A percentile compares a stretch with the other conserved stretches of the same genome.
phyloP scores from a whole-genome alignment of 495 filamentous ascomycete species.

The Neohortaea acidophila region DNA sequence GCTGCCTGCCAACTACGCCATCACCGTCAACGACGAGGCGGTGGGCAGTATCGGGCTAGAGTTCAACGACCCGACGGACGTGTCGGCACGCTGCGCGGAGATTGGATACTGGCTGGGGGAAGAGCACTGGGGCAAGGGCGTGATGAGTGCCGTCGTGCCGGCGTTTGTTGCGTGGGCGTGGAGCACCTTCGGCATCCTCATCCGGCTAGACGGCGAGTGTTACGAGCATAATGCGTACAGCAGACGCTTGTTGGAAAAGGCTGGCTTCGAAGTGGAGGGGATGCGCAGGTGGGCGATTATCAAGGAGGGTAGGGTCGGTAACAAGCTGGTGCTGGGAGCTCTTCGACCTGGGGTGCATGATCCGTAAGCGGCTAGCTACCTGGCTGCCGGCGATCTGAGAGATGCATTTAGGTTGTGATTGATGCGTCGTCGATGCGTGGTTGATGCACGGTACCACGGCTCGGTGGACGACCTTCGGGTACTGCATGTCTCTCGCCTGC shows the following conservation, averaged over 20 bases:
- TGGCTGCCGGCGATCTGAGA: too few relatives aligned
- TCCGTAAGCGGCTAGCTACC: too few relatives aligned
- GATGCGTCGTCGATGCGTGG: too few relatives aligned
- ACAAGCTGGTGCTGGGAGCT: slow-evolving; percentile 6
- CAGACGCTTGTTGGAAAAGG: slow-evolving; percentile 16
- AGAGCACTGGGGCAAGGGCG: slow-evolving; percentile 20
- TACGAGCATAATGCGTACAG: slow-evolving; percentile 20
- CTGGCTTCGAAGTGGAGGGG: slow-evolving; percentile 22
- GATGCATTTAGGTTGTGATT: too few relatives aligned
- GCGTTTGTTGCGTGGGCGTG: slow-evolving; percentile 22
- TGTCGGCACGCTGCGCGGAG: slow-evolving; percentile 19
- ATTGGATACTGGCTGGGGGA: slow-evolving; percentile 27
- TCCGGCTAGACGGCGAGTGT: slow-evolving; percentile 16
- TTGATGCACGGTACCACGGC: too few relatives aligned
- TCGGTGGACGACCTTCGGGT: too few relatives aligned
- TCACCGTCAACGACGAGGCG: slow-evolving; percentile 13
- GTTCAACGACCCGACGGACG: slow-evolving; percentile 19
- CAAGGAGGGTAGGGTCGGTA: slow-evolving; percentile 18
- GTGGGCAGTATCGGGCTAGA: slow-evolving; percentile 23
- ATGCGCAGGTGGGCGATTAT: slow-evolving; percentile 15
- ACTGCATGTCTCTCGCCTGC: too few relatives aligned
- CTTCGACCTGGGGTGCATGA: slow-evolving; percentile 13
- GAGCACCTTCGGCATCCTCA: slow-evolving; percentile 11
- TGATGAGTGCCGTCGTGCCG: slow-evolving; percentile 16
- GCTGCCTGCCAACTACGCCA: slow-evolving; percentile 11